Evolutionary conservation across 192 early-diverging fungal genomes (phyloP).

Genomic region (Glomus cerebriforme): DNA sequence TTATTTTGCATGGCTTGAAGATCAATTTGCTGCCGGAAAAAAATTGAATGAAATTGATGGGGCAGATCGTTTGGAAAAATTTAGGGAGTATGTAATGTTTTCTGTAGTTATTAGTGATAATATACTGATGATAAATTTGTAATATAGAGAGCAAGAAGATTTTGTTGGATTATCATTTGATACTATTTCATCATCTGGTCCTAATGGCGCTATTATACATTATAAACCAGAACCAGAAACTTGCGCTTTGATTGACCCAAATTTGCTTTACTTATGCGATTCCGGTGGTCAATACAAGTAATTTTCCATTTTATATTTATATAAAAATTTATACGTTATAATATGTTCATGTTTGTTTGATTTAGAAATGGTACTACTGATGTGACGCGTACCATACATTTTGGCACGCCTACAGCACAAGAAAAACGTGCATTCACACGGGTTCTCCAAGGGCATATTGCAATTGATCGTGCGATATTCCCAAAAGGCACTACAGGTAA

Average conservation of each 20-base stretch:
- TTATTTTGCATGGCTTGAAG: conserved; percentile 92
- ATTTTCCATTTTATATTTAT: too few relatives aligned
- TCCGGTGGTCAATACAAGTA: conserved; percentile 91
- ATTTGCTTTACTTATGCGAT: conserved; percentile 90
- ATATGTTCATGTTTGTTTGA: not conserved
- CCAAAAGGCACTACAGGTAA: conserved; percentile 74
- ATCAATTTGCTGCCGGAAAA: conserved; percentile 74
- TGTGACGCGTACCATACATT: conserved; percentile 93
- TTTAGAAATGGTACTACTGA: conserved; percentile 91
- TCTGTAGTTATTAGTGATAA: not conserved
- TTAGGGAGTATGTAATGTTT: conserved; percentile 54
- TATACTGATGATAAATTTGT: not conserved
- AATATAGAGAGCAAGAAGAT: conserved; percentile 62
- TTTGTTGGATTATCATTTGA: conserved; percentile 95
- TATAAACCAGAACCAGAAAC: conserved; percentile 87
- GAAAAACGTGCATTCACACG: conserved; percentile 94
- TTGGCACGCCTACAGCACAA: conserved; percentile 78
- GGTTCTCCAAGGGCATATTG: conserved; percentile 98
- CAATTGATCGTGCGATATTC: conserved; percentile 86
- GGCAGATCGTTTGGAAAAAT: conserved; percentile 79
- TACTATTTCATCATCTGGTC: conserved; percentile 93
- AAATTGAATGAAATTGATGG: conserved; percentile 84
- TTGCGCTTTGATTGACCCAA: conserved; percentile 72
- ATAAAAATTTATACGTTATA: not conserved
- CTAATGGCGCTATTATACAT: conserved; percentile 98